Evolutionary conservation across 371 early-diverging fungal species (phyloP).

Genomic region (Fennellomyces sp.): DNA sequence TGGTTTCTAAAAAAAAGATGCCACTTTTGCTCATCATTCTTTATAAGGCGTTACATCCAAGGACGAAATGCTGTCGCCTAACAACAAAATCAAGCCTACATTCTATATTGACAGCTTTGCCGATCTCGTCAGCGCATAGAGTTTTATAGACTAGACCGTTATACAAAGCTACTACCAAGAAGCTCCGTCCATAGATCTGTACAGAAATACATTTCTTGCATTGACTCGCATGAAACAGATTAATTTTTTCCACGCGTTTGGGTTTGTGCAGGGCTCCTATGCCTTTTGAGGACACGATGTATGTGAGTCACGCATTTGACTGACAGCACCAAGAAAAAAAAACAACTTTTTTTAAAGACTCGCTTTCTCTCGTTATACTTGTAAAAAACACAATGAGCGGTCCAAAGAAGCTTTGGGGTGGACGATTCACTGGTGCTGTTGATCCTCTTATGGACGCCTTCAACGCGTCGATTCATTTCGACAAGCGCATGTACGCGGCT

Average conservation of each 20-base stretch:
- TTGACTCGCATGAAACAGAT: no score
- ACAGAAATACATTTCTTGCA: no score
- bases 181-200: no score
- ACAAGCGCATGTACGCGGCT: constrained; percentile 88
- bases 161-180: not conserved
- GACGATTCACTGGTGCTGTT: constrained; percentile 85
- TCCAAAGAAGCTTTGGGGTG: constrained; percentile 43
- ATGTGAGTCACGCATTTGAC: not conserved
- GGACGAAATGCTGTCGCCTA: constrained; percentile 44
- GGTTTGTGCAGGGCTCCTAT: no score
- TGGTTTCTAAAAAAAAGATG: not conserved
- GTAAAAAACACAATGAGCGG: not conserved
- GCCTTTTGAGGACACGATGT: no score
- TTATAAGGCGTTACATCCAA: constrained; percentile 53
- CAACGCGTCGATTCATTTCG: constrained; percentile 94
- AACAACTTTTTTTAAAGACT: not conserved
- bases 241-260: no score
- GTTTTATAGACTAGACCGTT: not conserved
- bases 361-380: not conserved
- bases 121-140: constrained; percentile 35
- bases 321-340: not conserved
- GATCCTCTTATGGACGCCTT: constrained; percentile 97
- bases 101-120: constrained; percentile 61
- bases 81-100: constrained; percentile 56
- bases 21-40: not conserved